These are phyloP conservation scores for Fusarium palustre DNA, from an alignment of 2,329 filamentous ascomycete genomes.

Conservation along the genomic window DNA sequence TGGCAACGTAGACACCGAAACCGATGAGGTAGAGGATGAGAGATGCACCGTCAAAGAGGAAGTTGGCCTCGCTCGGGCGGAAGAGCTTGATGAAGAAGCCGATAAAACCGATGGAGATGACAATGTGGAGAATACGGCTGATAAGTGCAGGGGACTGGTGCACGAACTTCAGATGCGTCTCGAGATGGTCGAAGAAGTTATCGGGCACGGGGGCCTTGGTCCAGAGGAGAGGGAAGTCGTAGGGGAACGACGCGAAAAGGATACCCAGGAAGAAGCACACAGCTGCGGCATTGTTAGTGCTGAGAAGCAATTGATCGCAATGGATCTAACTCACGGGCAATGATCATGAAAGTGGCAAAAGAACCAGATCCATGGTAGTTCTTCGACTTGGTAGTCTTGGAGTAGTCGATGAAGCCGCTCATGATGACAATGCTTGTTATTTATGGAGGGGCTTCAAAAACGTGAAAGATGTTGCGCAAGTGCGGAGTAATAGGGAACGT, in stretches of 20 bases:
- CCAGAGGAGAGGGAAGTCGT: conserved; percentile 92
- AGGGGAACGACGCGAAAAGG: conserved; percentile 95
- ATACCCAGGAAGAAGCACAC: conserved; percentile 98
- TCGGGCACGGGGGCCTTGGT: conserved; percentile 72
- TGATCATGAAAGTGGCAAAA: conserved; percentile 97
- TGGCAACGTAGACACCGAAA: conserved; percentile 91
- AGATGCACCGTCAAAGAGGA: conserved; percentile 90
- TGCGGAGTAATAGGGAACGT: neutral
- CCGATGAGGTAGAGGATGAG: conserved; percentile 87
- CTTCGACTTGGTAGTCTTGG: conserved; percentile 68
- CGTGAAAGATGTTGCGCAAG: conserved; percentile 27
- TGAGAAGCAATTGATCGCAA: conserved; percentile 7
- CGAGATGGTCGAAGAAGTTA: conserved; percentile 84
- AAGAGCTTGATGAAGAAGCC: conserved; percentile 96
- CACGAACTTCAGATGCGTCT: conserved; percentile 89
- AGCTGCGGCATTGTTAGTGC: conserved; percentile 59
- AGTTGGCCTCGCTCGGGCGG: conserved; percentile 91
- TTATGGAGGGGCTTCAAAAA: conserved; percentile 24
- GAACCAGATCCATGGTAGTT: conserved; percentile 72
- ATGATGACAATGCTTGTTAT: conserved; percentile 40
- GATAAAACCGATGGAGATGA: conserved; percentile 85
- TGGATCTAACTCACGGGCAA: conserved; percentile 79
- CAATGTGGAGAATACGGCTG: conserved; percentile 91
- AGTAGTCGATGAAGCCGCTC: conserved; percentile 62
- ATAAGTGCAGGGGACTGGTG: conserved; percentile 93